Evolutionary conservation across 345 rosid species (phyloP).

Genomic region (Euphorbia peplus): DNA sequence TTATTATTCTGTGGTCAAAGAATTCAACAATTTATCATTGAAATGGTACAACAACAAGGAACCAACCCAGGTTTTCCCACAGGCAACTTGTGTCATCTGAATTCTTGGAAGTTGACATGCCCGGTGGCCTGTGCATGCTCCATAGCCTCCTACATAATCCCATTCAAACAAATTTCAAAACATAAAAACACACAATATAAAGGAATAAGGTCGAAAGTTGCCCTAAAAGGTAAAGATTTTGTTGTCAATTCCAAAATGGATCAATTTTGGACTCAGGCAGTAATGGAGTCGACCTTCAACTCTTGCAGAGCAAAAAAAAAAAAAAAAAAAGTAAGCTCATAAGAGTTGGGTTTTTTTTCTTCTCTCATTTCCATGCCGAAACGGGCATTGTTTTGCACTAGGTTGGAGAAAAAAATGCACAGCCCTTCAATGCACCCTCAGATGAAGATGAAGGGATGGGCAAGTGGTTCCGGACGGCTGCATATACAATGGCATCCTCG

Average conservation of each 20-base stretch:
- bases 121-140: slow-evolving; percentile 96
- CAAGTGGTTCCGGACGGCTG: background rate
- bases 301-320: too few relatives aligned
- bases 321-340: too few relatives aligned
- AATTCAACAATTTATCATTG: slow-evolving; percentile 4
- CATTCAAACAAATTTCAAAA: background rate
- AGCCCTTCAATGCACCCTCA: too few relatives aligned
- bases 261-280: too few relatives aligned
- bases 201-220: too few relatives aligned
- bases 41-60: background rate
- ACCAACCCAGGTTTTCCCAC: background rate
- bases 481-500: too few relatives aligned
- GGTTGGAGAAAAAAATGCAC: too few relatives aligned
- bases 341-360: too few relatives aligned
- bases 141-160: slow-evolving; percentile 63
- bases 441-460: background rate
- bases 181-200: background rate
- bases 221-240: too few relatives aligned
- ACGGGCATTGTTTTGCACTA: background rate
- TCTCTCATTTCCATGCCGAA: too few relatives aligned
- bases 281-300: too few relatives aligned
- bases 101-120: slow-evolving; percentile 89
- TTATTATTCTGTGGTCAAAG: background rate
- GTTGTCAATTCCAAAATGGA: too few relatives aligned
- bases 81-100: slow-evolving; percentile 10